phyloP scores from a whole-genome alignment of 441 rosid genomes.

The Gossypium lobatum region DNA sequence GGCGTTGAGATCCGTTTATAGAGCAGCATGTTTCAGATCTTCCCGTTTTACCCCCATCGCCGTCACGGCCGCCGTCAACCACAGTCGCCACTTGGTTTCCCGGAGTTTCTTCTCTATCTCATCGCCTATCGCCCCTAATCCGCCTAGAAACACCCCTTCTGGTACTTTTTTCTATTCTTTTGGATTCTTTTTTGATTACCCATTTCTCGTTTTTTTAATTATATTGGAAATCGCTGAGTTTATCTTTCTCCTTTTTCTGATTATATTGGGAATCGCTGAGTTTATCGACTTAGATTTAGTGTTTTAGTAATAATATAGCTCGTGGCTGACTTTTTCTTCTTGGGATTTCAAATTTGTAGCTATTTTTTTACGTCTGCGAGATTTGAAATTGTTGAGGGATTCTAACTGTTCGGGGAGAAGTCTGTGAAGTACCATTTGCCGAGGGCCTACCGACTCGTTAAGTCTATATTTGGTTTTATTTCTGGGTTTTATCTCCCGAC shows the following conservation, averaged over 20 bases:
- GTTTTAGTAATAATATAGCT: background rate
- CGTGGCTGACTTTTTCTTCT: background rate
- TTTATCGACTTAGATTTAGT: background rate
- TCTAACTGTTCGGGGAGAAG: too few relatives aligned
- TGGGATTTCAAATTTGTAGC: background rate
- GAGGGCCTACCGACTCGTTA: too few relatives aligned
- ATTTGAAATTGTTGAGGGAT: too few relatives aligned
- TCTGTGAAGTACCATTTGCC: too few relatives aligned
- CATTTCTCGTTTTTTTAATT: background rate
- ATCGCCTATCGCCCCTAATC: slow-evolving; percentile 28
- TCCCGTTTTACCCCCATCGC: slow-evolving; percentile 26
- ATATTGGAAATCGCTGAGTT: background rate
- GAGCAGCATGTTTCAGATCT: slow-evolving; percentile 36
- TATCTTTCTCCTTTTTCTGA: background rate
- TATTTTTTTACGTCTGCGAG: too few relatives aligned
- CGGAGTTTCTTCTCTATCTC: slow-evolving; percentile 39
- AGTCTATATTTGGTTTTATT: too few relatives aligned
- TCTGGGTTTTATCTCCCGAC: too few relatives aligned
- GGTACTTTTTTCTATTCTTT: slow-evolving; percentile 27
- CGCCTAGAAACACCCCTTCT: slow-evolving; percentile 22
- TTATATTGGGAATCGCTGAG: background rate
- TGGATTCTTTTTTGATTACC: background rate
- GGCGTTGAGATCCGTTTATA: slow-evolving; percentile 44
- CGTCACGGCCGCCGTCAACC: slow-evolving; percentile 12
- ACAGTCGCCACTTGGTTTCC: slow-evolving; percentile 23